A percentile compares a stretch with the other conserved stretches of the same genome.
phyloP scores from a whole-genome alignment of 495 filamentous ascomycete species.

The Bryoglossum gracile region DNA sequence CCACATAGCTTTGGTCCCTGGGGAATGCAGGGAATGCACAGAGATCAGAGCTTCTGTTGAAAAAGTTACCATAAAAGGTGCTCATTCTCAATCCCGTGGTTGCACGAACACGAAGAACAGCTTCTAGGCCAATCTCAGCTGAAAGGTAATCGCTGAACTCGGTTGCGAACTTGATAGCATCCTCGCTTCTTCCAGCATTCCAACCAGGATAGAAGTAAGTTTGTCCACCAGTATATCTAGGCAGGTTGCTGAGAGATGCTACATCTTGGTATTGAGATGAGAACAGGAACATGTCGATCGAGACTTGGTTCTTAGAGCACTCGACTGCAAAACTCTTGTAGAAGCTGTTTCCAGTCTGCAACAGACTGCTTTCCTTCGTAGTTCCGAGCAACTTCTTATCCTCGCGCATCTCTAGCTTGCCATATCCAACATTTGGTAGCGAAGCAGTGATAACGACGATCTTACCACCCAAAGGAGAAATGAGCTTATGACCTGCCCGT shows the following conservation, averaged over 20 bases:
- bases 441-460: slow-evolving; percentile 83
- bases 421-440: slow-evolving; percentile 83
- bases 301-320: slow-evolving; percentile 97
- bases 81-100: slow-evolving; percentile 94
- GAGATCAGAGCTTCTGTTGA: slow-evolving; percentile 93
- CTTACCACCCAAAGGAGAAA: slow-evolving; percentile 89
- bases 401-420: slow-evolving; percentile 88
- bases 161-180: slow-evolving; percentile 93
- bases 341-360: slow-evolving; percentile 90
- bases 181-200: slow-evolving; percentile 87
- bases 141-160: slow-evolving; percentile 97
- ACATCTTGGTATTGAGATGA: slow-evolving; percentile 96
- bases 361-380: slow-evolving; percentile 75
- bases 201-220: slow-evolving; percentile 98
- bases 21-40: slow-evolving; percentile 98
- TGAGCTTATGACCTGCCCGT: slow-evolving; percentile 88
- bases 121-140: slow-evolving; percentile 91
- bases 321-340: slow-evolving; percentile 99
- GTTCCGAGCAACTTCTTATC: slow-evolving; percentile 96
- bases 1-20: slow-evolving; percentile 95
- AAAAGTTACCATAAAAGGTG: slow-evolving; percentile 99
- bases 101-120: slow-evolving; percentile 88
- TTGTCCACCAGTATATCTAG: slow-evolving; percentile 93
- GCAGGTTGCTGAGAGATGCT: slow-evolving; percentile 87
- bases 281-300: slow-evolving; percentile 99